phyloP scores from a whole-genome alignment of 306 rosid genomes.

The Argentina anserina region DNA sequence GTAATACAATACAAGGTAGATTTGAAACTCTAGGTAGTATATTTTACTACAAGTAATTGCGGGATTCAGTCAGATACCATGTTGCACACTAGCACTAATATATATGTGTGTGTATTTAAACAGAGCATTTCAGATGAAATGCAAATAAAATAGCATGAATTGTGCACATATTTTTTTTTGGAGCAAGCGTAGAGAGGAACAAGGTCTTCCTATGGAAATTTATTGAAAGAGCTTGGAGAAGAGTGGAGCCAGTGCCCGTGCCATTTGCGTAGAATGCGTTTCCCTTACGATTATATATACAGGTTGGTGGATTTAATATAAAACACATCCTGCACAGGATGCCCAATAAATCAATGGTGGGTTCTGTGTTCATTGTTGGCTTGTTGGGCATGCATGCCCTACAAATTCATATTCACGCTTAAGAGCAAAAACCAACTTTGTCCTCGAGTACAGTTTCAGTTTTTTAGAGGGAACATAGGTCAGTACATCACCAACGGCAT shows the following conservation, averaged over 20 bases:
- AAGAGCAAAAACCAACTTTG: constrained; percentile 22
- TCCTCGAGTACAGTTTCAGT: background rate
- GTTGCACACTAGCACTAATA: constrained; percentile 7
- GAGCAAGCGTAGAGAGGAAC: too few species aligned
- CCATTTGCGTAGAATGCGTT: constrained; percentile 29
- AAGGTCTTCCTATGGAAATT: too few species aligned
- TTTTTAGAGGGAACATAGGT: constrained; percentile 15
- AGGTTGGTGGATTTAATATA: constrained; percentile 6
- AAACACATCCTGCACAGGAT: constrained; percentile 21
- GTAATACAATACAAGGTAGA: background rate
- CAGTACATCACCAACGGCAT: constrained; percentile 45
- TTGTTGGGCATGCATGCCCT: constrained; percentile 45
- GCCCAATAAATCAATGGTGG: constrained; percentile 21
- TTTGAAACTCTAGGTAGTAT: background rate
- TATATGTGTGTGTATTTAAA: background rate
- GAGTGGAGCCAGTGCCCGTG: constrained; percentile 32
- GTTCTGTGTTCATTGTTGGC: constrained; percentile 15
- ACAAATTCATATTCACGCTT: constrained; percentile 23
- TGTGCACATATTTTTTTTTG: background rate
- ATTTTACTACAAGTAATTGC: background rate
- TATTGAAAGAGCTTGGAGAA: constrained; percentile 22
- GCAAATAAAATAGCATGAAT: background rate
- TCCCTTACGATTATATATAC: constrained; percentile 14
- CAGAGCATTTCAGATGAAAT: background rate
- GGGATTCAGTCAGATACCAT: background rate